Conservation (phyloP, 202 grass and related monocot species). For the Musa balbisiana region DNA sequence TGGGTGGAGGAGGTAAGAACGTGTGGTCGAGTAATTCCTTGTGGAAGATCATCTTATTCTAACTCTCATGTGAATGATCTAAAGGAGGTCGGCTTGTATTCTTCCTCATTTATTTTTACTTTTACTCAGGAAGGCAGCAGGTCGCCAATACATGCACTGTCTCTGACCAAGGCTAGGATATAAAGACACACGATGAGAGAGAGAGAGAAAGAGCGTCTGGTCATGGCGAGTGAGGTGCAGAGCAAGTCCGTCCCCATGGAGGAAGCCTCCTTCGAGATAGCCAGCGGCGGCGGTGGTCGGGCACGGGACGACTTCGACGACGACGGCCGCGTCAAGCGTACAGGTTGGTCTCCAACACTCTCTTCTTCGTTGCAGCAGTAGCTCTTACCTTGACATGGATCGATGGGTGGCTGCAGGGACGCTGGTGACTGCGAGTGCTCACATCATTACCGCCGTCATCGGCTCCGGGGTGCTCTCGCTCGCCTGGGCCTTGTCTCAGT, state of each 20-base stretch:
- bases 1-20: too few relatives aligned
- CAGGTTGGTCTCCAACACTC: conserved; percentile 16
- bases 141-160: too few relatives aligned
- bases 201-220: too few relatives aligned
- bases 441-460: conserved; percentile 96
- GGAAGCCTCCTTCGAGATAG: conserved; percentile 36
- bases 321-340: conserved; percentile 61
- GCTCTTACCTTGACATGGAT: background rate
- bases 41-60: too few relatives aligned
- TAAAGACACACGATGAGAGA: too few relatives aligned
- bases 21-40: too few relatives aligned
- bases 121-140: too few relatives aligned
- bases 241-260: background rate
- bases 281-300: conserved; percentile 23
- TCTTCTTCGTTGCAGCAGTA: background rate
- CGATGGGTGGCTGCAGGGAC: conserved; percentile 34
- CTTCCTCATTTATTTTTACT: too few relatives aligned
- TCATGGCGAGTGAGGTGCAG: too few relatives aligned
- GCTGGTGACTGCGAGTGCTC: conserved; percentile 71
- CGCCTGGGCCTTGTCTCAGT: conserved; percentile 80
- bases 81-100: too few relatives aligned
- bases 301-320: conserved; percentile 53
- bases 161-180: too few relatives aligned
- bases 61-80: too few relatives aligned
- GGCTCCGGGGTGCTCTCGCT: conserved; percentile 88